These are phyloP conservation scores for Limtongozyma cylindracea DNA, from an alignment of 805 yeast genomes.

Conservation along the genomic window DNA sequence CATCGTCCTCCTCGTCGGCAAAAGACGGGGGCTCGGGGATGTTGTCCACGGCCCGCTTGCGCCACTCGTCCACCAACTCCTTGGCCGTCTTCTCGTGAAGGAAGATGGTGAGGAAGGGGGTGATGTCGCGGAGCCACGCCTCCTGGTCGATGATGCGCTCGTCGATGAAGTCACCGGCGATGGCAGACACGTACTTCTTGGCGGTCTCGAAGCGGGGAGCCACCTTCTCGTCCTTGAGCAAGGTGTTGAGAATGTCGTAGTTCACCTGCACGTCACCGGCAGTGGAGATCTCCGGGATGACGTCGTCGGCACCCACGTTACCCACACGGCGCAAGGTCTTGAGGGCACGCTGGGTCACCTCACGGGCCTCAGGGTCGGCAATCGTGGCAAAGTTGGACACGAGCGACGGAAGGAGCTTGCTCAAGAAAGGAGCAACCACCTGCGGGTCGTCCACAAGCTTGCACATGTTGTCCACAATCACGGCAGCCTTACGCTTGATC, in stretches of 20 bases:
- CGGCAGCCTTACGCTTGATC: conserved; percentile 99
- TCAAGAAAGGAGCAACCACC: conserved; percentile 98
- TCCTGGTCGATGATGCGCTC: conserved; percentile 84
- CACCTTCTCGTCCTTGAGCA: conserved; percentile 40
- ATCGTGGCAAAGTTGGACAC: conserved; percentile 84
- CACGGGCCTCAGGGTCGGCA: conserved; percentile 99
- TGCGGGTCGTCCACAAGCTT: conserved; percentile 99
- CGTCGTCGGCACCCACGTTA: conserved; percentile 76
- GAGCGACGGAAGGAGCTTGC: conserved; percentile 86
- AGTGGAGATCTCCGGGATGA: conserved; percentile 89
- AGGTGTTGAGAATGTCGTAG: conserved; percentile 51
- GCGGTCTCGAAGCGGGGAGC: conserved; percentile 63
- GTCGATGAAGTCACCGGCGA: conserved; percentile 97
- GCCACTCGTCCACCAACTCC: conserved; percentile 77
- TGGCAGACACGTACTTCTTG: conserved; percentile 68
- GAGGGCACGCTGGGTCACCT: conserved; percentile 90
- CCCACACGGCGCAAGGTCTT: conserved; percentile 97
- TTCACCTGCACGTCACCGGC: conserved; percentile 94
- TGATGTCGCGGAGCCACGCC: conserved; percentile 71
- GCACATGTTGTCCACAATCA: conserved; percentile 99
- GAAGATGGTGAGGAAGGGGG: conserved; percentile 91
- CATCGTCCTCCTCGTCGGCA: conserved; percentile 95
- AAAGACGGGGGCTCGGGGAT: conserved; percentile 89
- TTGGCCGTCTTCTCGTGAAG: conserved; percentile 82
- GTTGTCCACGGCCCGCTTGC: conserved; percentile 93